Conservation (phyloP, 345 rosid genomes). For the Mercurialis annua region DNA sequence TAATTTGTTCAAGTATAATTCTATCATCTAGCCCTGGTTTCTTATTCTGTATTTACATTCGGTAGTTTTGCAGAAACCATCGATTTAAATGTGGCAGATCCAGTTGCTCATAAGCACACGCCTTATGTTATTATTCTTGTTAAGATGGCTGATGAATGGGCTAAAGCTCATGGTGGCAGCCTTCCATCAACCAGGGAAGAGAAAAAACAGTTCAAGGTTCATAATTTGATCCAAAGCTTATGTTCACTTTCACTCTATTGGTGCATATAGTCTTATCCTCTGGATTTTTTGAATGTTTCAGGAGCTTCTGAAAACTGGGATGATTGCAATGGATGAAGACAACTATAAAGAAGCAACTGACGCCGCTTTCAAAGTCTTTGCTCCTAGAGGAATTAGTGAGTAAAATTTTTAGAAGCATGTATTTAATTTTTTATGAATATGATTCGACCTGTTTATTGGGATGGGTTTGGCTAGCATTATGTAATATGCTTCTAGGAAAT, state of each 20-base stretch:
- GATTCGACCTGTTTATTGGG: neutral
- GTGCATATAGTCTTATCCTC: slow-evolving; percentile 22
- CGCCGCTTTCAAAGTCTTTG: slow-evolving; percentile 86
- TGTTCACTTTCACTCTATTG: slow-evolving; percentile 16
- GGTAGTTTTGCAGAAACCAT: slow-evolving; percentile 73
- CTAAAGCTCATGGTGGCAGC: slow-evolving; percentile 54
- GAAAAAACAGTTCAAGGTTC: slow-evolving; percentile 85
- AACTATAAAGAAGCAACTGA: slow-evolving; percentile 92
- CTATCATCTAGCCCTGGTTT: slow-evolving; percentile 3
- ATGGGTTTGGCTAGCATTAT: too few species aligned
- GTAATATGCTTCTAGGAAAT: too few species aligned
- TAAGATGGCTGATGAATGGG: slow-evolving; percentile 84
- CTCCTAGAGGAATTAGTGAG: slow-evolving; percentile 91
- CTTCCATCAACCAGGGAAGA: slow-evolving; percentile 90
- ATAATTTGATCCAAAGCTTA: slow-evolving; percentile 10
- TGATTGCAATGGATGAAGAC: slow-evolving; percentile 73
- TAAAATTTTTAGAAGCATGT: slow-evolving; percentile 20
- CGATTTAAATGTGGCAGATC: slow-evolving; percentile 66
- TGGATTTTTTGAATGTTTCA: slow-evolving; percentile 30
- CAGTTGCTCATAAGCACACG: slow-evolving; percentile 87
- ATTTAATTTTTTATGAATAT: slow-evolving; percentile 9
- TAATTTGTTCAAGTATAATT: slow-evolving; percentile 2
- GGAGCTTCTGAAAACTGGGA: slow-evolving; percentile 79
- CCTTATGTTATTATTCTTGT: slow-evolving; percentile 88
- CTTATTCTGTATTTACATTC: slow-evolving; percentile 18